Conservation (phyloP, 768 basidiomycete species). For the Suillus variegatus region DNA sequence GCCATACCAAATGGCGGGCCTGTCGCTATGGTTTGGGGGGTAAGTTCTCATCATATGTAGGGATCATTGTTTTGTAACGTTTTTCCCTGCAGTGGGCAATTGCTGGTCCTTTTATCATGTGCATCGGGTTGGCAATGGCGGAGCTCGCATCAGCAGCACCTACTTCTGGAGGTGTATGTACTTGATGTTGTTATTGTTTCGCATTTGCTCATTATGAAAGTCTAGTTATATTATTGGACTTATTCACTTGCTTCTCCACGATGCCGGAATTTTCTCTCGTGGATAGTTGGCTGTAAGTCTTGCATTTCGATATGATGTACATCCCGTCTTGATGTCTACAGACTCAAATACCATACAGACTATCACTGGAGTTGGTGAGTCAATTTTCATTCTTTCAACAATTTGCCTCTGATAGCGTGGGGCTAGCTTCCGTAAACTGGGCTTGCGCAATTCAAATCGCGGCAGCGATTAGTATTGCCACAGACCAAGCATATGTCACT, state of each 20-base stretch:
- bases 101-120: slow-evolving; percentile 60
- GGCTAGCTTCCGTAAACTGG: not conserved
- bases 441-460: slow-evolving; percentile 1
- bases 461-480: slow-evolving; percentile 36
- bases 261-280: not conserved
- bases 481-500: slow-evolving; percentile 40
- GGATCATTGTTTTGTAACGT: not conserved
- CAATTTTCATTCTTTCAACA: not conserved
- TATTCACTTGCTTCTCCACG: slow-evolving; percentile 1
- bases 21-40: slow-evolving; percentile 1
- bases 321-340: not conserved
- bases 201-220: slow-evolving; percentile 17
- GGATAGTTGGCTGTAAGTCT: slow-evolving; percentile 48
- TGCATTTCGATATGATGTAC: not conserved
- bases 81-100: slow-evolving; percentile 54
- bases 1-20: not conserved
- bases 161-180: slow-evolving; percentile 3
- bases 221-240: slow-evolving; percentile 2
- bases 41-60: not conserved
- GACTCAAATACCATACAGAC: slow-evolving; percentile 25
- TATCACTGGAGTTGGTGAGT: slow-evolving; percentile 36
- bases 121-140: slow-evolving; percentile 69
- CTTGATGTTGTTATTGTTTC: not conserved
- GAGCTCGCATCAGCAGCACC: slow-evolving; percentile 44
- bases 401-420: not conserved